A percentile compares a stretch with the other conserved stretches of the same genome.
These are phyloP conservation scores for Mesembryanthemum crystallinum DNA, from an alignment of 148 eudicot genomes.

Conservation along the genomic window DNA sequence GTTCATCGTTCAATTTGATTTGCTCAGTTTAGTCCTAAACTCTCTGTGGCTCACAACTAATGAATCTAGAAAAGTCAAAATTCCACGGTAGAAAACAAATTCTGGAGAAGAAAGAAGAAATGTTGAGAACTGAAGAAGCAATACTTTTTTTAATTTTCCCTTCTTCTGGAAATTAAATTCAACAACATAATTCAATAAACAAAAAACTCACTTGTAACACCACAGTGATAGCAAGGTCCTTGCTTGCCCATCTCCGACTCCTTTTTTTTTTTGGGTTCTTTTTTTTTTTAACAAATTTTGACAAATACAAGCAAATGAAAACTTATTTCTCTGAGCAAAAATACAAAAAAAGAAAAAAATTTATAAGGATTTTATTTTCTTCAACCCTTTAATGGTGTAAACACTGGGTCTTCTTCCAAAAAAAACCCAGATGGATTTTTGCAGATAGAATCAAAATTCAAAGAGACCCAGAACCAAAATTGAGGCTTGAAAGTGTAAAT, in stretches of 20 bases:
- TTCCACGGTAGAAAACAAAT: slow-evolving; percentile 6
- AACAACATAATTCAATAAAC: slow-evolving; percentile 17
- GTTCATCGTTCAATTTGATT: slow-evolving; percentile 32
- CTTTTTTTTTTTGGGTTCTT: slow-evolving; percentile 13
- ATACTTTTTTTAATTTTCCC: neutral
- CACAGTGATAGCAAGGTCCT: slow-evolving; percentile 99
- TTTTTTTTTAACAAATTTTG: slow-evolving; percentile 1
- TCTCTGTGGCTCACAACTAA: slow-evolving; percentile 21
- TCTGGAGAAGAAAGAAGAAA: slow-evolving; percentile 2
- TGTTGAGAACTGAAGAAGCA: slow-evolving; percentile 9
- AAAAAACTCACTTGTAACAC: slow-evolving; percentile 97
- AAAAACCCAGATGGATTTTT: slow-evolving; percentile 39
- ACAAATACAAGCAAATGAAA: slow-evolving; percentile 20
- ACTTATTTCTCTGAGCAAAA: slow-evolving; percentile 5
- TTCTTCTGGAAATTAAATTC: slow-evolving; percentile 19
- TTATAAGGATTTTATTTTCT: slow-evolving; percentile 29
- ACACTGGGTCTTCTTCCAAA: slow-evolving; percentile 32
- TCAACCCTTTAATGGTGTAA: slow-evolving; percentile 31
- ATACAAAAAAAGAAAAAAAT: neutral
- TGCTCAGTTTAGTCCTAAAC: slow-evolving; percentile 19
- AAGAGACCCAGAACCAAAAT: slow-evolving; percentile 33
- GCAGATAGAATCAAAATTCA: slow-evolving; percentile 32
- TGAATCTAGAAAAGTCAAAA: slow-evolving; percentile 27
- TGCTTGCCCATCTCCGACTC: slow-evolving; percentile 86
- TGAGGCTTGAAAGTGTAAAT: slow-evolving; percentile 28